Evolutionary conservation across 495 filamentous ascomycete species (phyloP).

Genomic region (Parachaetomium inaequale): DNA sequence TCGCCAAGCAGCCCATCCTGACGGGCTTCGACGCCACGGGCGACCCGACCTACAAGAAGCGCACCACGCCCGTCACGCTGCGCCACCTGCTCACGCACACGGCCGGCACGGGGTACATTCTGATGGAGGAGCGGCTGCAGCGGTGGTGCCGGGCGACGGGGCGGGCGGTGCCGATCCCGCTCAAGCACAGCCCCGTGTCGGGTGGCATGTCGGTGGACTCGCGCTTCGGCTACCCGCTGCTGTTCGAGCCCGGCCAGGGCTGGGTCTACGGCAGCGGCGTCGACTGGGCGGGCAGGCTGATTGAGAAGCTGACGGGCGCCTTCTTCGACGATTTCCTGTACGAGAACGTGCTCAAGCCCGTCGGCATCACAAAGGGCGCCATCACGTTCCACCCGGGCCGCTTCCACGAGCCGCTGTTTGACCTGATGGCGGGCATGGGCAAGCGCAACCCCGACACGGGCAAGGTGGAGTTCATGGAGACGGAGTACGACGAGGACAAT

Average conservation of each 20-base stretch:
- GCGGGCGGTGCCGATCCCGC: neutral
- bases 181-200: neutral
- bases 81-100: conserved; percentile 38
- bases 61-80: conserved; percentile 32
- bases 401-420: neutral
- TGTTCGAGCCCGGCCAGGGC: conserved; percentile 37
- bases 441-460: conserved; percentile 17
- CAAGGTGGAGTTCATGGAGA: conserved; percentile 12
- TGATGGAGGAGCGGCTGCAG: conserved; percentile 26
- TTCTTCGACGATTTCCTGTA: conserved; percentile 31
- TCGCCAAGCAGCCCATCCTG: conserved; percentile 29
- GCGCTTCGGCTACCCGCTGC: conserved; percentile 30
- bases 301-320: conserved; percentile 28
- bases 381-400: conserved; percentile 33
- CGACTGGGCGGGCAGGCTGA: conserved; percentile 36
- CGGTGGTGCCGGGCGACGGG: conserved; percentile 14
- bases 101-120: conserved; percentile 32
- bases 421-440: conserved; percentile 23
- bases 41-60: conserved; percentile 20
- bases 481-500: neutral
- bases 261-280: conserved; percentile 37
- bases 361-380: conserved; percentile 13
- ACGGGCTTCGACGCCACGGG: conserved; percentile 25
- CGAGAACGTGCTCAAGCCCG: conserved; percentile 25
- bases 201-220: conserved; percentile 23